Evolutionary conservation across 1,284 basidiomycete species (phyloP), one percentile per base, ranked within the genome.

Genomic region (Malassezia nana): DNA sequence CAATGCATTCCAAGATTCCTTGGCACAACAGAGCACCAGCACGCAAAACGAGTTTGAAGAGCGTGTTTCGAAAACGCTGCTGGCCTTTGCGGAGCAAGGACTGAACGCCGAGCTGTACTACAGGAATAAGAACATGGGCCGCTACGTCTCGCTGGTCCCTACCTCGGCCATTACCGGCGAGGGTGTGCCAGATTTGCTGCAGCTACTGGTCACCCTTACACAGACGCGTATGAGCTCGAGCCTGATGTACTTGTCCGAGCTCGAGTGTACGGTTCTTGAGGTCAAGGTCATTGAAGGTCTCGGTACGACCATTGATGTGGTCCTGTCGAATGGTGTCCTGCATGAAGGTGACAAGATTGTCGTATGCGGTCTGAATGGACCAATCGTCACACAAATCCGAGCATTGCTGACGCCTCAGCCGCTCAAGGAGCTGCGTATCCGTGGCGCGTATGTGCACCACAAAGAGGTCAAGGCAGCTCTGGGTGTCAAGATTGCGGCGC

Each of bases 161-260:
- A 98, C 94, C 6, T 96, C 92, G 52, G 94, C 94, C 26, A 83
- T 92, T 75, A 95, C 92, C 0, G 94, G 94, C 59, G 94, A 99
- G 78, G 94, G 94, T 78, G 82, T 99, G 22, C 94, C 94, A n/a
- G 94, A 99, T 78, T 90, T 99, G 88, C 90, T 99, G 75, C 89
- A 91, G 84, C 81, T 99, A 30, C 84, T 99, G 72, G 83, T 96
- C 76, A 91, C 94, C 75, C 81, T 99, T 52, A 98, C 94, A 7
- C 94, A 99, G 75, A 87, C 92, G 76, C 83, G 94, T 58, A 96
- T 99, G 92, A 91, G 86, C 74, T 88, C 92, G 74, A 82, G 85
- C 46, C 80, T 99, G 63, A 99, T 98, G 94, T 99, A 96, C 77
- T 82, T 98, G 54, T 89, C 90, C 26, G 91, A 96, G 76, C 80